Percentiles rank a stretch among this genome's conserved stretches.
Conservation (phyloP, 2,329 filamentous ascomycete species). For the Talaromyces atroroseus region DNA sequence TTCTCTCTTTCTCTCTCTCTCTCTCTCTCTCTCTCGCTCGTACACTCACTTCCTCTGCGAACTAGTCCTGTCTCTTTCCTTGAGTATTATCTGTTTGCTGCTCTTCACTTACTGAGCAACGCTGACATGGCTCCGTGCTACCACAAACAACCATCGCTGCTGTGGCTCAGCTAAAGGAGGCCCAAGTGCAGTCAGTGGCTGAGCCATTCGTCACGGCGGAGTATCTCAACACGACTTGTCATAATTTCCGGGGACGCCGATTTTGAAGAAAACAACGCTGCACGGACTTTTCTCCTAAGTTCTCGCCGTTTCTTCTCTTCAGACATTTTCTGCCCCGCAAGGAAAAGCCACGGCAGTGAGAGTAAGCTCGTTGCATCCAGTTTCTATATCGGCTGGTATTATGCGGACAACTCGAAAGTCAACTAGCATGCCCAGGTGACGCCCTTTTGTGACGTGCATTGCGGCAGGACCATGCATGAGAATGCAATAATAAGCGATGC, state of each 20-base stretch:
- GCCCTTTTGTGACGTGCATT: no score
- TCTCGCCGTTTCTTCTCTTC: neutral
- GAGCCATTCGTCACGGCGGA: neutral
- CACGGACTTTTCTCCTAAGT: neutral
- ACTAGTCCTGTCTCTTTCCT: neutral
- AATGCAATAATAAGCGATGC: no score
- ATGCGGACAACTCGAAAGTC: no score
- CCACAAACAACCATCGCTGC: neutral
- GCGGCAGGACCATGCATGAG: no score
- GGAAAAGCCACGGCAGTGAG: no score
- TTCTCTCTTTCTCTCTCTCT: neutral
- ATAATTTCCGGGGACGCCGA: neutral
- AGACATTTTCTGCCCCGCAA: no score
- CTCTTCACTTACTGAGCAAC: neutral
- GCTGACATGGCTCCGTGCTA: no score
- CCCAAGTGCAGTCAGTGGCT: neutral
- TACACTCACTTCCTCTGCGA: no score
- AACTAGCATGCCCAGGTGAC: no score
- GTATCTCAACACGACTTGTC: neutral
- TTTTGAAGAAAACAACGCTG: neutral
- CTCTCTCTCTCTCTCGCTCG: neutral
- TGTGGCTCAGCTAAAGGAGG: neutral
- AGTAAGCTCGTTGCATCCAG: no score
- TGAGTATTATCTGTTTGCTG: neutral
- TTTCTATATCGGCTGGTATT: no score